Base-by-base conservation (phyloP, 2,329 filamentous ascomycete genomes). In the Sphaerulina populicola region DNA sequence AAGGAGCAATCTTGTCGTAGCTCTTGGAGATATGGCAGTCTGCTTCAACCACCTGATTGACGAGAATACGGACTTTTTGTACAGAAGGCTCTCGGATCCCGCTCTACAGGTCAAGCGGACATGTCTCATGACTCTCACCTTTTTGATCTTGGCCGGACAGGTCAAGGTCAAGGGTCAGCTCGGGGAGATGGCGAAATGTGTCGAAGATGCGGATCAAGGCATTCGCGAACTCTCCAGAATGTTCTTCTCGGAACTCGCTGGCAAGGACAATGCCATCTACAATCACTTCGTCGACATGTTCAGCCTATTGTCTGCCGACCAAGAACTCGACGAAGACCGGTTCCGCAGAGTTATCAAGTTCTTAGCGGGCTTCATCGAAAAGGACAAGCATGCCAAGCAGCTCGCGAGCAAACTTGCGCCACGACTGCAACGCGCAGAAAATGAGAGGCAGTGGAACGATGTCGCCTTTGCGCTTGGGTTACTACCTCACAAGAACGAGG, bases 201-300 rank as follows among this genome's bases (percentile, higher is more conserved):
- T 98, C 29, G 93, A 98, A 70, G 93, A 98, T 64, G 82, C 83
- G n/a, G 94, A 98, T 66, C 89, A 90, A 70, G 81, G 87, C 55
- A 95, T 97, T 57, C 87, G 90, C 0, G 93, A 98, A 65, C 78
- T 98, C 64, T 88, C 89, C 11, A 79, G 88, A 53, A 97, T 97
- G 91, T 98, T 98, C 80, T 98, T 98, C 70, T 91, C 88, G 0
- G 93, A 98, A 70, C 78, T 98, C 49, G 89, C 90, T 55, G 95
- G 89, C 60, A 98, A 98, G 74, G 93, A 98, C 68, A 98, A 98
- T 65, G 93, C 93, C 2, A 88, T 98, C 2, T 98, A 98, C 70
- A 98, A 98, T 68, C 91, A 98, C 72, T 98, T 98, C 70, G 89
- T 98, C 27, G 93, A 98, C 67, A 97, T 98, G 88, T 98, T 98